Evolutionary conservation across 495 filamentous ascomycete genomes (phyloP).

Genomic region (Entonaema liquescens): DNA sequence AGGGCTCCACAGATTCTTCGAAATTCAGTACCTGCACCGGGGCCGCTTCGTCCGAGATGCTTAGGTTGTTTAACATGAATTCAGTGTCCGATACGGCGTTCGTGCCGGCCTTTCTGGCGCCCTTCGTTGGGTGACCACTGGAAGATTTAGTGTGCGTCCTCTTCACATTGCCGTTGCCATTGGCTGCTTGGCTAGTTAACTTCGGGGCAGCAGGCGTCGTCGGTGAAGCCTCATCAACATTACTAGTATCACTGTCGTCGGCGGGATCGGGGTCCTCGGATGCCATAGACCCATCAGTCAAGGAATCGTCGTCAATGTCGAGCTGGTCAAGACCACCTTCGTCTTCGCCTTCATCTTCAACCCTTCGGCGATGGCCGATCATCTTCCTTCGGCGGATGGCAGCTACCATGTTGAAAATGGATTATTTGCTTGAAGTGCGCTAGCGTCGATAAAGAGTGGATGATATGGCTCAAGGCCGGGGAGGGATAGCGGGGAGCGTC

Average conservation of each 20-base stretch:
- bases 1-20: slow-evolving; percentile 61
- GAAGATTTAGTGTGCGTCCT: slow-evolving; percentile 45
- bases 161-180: slow-evolving; percentile 53
- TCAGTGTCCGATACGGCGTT: slow-evolving; percentile 72
- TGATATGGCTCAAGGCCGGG: slow-evolving; percentile 15
- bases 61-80: slow-evolving; percentile 86
- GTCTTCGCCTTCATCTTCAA: slow-evolving; percentile 82
- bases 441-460: slow-evolving; percentile 11
- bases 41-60: slow-evolving; percentile 65
- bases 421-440: slow-evolving; percentile 23
- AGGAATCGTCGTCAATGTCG: slow-evolving; percentile 80
- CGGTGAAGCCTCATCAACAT: slow-evolving; percentile 66
- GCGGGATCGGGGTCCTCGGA: slow-evolving; percentile 80
- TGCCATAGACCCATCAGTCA: slow-evolving; percentile 79
- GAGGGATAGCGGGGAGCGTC: slow-evolving; percentile 28
- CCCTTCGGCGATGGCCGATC: slow-evolving; percentile 76
- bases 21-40: slow-evolving; percentile 70
- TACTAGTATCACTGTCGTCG: slow-evolving; percentile 81
- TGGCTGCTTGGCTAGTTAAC: slow-evolving; percentile 49
- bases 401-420: slow-evolving; percentile 62
- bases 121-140: slow-evolving; percentile 44
- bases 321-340: slow-evolving; percentile 72
- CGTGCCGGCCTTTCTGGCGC: slow-evolving; percentile 50
- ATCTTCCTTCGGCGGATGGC: slow-evolving; percentile 72
- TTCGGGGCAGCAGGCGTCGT: slow-evolving; percentile 54